Base-by-base conservation (phyloP, 2,329 filamentous ascomycete genomes). In the Aspergillus nomiae region DNA sequence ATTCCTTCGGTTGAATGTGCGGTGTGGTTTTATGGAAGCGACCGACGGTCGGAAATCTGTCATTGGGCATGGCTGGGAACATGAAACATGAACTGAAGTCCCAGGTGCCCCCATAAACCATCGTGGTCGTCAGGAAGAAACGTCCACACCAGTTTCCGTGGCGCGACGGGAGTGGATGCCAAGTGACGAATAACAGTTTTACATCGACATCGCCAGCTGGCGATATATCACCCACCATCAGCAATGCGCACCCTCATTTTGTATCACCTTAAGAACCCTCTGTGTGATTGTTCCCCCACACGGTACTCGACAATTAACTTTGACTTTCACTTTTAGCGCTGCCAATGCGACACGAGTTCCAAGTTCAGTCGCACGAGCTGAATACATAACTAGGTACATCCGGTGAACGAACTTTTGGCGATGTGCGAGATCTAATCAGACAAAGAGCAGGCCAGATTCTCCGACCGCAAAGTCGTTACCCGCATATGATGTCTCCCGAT, bases 201-300 rank as follows among this genome's bases (percentile, higher is more conserved):
- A 55, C 51, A 55, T 55, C 34, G 41, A 55, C n/a, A 55, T 38
- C 21, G 51, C 51, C 51, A 55, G 51, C 51, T 55, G 51, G 51
- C 51, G 30, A 55, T 24, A 32, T 55, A 55, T 38, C 34, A 55
- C 21, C 32, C 32, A 55, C 51, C 21, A 24, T 55, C 51, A n/a
- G 7, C 12, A 26, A 6, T 38, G 32, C 14, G 16, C n/a, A 38
- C n/a, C 21, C 11, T 21, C 9, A 7, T 41, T 38, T 38, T 24
- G n/a, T 38, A 38, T 14, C 21, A 16, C 24, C 19, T 55, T 26
- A 16, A 26, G 38, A 32, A 14, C 14, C 11, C 7, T 2, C 5
- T 36, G 30, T 19, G 28, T 36, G 12, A 34, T 36, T 11, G 19
- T n/a, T 53, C 10, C 11, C 51, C 32, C 21, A n/a, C 51, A 8